phyloP scores from a whole-genome alignment of 1,284 basidiomycete genomes.

The Grifola frondosa region DNA sequence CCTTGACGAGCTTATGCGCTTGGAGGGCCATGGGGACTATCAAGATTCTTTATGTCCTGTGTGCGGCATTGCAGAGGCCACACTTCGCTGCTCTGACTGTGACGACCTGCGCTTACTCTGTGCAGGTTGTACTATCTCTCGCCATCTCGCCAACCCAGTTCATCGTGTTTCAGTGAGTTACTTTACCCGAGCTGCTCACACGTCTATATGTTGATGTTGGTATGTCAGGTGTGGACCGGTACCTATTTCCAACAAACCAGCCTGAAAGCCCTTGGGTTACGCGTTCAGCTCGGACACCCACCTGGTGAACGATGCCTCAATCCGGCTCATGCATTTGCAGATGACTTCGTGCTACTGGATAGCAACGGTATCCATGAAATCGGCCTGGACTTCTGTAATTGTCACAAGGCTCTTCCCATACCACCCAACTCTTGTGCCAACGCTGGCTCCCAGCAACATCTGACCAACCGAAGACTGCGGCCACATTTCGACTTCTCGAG shows the following conservation, averaged over 20 bases:
- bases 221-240: conserved; percentile 12
- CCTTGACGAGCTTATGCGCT: conserved; percentile 3
- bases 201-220: conserved; percentile 20
- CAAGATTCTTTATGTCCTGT: too few relatives aligned
- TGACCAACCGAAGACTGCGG: conserved; percentile 23
- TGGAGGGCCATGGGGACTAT: conserved; percentile 6
- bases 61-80: not conserved
- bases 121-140: not conserved
- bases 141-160: conserved; percentile 4
- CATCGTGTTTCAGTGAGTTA: conserved; percentile 17
- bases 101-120: conserved; percentile 6
- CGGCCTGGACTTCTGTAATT: conserved; percentile 33
- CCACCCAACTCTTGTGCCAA: conserved; percentile 24
- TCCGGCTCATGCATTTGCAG: not conserved
- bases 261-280: conserved; percentile 6
- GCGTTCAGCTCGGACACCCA: conserved; percentile 24
- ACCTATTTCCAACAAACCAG: conserved; percentile 1
- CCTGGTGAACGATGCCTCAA: conserved; percentile 7
- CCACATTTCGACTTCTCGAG: conserved; percentile 30
- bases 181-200: conserved; percentile 11
- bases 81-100: conserved; percentile 14
- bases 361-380: conserved; percentile 33
- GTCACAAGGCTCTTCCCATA: conserved; percentile 13
- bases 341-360: conserved; percentile 31
- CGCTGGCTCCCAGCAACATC: conserved; percentile 32